Evolutionary conservation across 371 early-diverging fungal species (phyloP).

Genomic region (Apophysomyces variabilis): DNA sequence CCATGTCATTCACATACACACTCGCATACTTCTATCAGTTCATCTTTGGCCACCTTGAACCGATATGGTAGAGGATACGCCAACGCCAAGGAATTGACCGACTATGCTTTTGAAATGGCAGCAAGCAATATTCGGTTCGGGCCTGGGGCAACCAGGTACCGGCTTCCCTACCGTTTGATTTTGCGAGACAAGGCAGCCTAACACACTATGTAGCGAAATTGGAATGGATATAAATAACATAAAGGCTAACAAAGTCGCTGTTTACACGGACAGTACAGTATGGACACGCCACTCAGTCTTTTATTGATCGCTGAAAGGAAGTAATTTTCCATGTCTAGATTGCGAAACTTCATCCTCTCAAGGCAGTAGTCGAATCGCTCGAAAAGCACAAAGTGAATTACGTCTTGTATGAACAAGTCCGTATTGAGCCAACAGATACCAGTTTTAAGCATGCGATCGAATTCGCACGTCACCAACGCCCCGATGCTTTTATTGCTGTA

Average conservation of each 20-base stretch:
- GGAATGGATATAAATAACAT: slow-evolving; percentile 86
- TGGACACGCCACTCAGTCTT: background rate
- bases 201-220: slow-evolving; percentile 62
- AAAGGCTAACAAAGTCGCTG: slow-evolving; percentile 80
- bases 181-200: background rate
- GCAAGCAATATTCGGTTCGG: slow-evolving; percentile 90
- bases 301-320: slow-evolving; percentile 17
- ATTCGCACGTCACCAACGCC: slow-evolving; percentile 73
- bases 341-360: slow-evolving; percentile 76
- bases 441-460: slow-evolving; percentile 81
- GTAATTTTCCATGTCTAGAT: slow-evolving; percentile 34
- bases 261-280: slow-evolving; percentile 86
- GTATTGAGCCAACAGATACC: slow-evolving; percentile 86
- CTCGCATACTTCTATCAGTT: slow-evolving; percentile 29
- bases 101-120: slow-evolving; percentile 91
- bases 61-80: slow-evolving; percentile 55
- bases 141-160: slow-evolving; percentile 76
- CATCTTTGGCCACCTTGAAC: slow-evolving; percentile 42
- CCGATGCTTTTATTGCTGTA: slow-evolving; percentile 89
- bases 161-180: background rate
- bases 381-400: slow-evolving; percentile 70
- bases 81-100: slow-evolving; percentile 53
- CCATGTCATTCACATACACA: slow-evolving; percentile 62
- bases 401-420: slow-evolving; percentile 77
- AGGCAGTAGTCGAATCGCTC: slow-evolving; percentile 81